Conservation (phyloP, 257 asterid species). For the Solanum habrochaites region DNA sequence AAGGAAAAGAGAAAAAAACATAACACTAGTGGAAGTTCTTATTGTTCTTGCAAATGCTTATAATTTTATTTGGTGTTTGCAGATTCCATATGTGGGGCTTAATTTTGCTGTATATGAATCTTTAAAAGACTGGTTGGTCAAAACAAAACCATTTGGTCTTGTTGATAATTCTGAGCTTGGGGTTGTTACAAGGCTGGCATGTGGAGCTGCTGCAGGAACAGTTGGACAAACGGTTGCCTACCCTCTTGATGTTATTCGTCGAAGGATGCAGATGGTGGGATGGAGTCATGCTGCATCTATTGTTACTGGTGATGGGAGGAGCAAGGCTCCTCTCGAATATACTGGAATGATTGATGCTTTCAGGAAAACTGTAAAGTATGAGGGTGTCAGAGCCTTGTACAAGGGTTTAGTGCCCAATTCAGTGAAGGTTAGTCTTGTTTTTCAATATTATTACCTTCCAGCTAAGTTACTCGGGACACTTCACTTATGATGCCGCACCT, state of each 20-base stretch:
- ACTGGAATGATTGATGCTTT: constrained; percentile 94
- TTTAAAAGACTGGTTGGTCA: constrained; percentile 74
- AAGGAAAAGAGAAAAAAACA: not conserved
- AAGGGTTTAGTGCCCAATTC: constrained; percentile 96
- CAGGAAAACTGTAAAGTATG: constrained; percentile 82
- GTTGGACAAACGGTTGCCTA: constrained; percentile 97
- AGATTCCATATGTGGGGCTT: constrained; percentile 97
- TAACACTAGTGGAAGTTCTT: not conserved
- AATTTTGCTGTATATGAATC: constrained; percentile 97
- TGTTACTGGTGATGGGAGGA: constrained; percentile 71
- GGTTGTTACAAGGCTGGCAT: constrained; percentile 72
- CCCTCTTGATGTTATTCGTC: constrained; percentile 92
- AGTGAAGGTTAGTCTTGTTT: constrained; percentile 67
- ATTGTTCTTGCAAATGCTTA: not conserved
- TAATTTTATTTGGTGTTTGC: constrained; percentile 13
- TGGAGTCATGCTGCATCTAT: constrained; percentile 86
- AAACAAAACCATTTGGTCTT: constrained; percentile 53
- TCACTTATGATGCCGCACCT: not conserved
- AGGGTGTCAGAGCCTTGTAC: constrained; percentile 87
- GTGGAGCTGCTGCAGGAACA: constrained; percentile 97
- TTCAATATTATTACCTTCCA: not conserved
- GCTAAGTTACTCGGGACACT: not conserved
- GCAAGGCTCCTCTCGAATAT: constrained; percentile 59
- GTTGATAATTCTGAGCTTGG: constrained; percentile 77
- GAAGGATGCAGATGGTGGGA: constrained; percentile 99